Conservation (phyloP, 2,329 filamentous ascomycete genomes). For the Hypoxylon sp. region DNA sequence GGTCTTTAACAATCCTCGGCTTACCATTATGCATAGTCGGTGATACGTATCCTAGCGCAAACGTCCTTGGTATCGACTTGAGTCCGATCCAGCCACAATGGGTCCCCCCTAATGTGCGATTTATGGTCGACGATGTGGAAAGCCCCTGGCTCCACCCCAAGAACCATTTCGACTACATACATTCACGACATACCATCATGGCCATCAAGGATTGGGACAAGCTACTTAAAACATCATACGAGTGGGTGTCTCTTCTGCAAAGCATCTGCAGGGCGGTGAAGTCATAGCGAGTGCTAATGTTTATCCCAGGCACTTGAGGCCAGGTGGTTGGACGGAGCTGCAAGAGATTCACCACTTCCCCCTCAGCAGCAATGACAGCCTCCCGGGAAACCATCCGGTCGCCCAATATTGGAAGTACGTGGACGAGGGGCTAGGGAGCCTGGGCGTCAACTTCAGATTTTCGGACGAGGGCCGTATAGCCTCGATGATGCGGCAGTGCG, state of each 20-base stretch:
- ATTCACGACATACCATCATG: constrained; percentile 68
- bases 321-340: constrained; percentile 67
- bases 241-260: constrained; percentile 54
- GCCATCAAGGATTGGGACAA: constrained; percentile 67
- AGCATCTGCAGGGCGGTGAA: not conserved
- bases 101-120: constrained; percentile 56
- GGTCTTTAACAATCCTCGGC: not conserved
- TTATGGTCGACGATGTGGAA: constrained; percentile 68
- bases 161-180: constrained; percentile 70
- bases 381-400: constrained; percentile 57
- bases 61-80: constrained; percentile 56
- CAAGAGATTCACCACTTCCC: constrained; percentile 66
- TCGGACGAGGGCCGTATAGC: constrained; percentile 57
- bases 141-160: constrained; percentile 65
- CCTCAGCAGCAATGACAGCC: constrained; percentile 55
- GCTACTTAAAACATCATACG: constrained; percentile 59
- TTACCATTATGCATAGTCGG: constrained; percentile 46
- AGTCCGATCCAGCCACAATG: constrained; percentile 56
- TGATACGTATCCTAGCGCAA: constrained; percentile 54
- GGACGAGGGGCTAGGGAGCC: constrained; percentile 55
- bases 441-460: constrained; percentile 62
- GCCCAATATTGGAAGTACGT: constrained; percentile 62
- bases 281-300: constrained; percentile 15
- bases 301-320: constrained; percentile 60
- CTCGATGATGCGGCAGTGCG: constrained; percentile 61